A percentile compares a stretch with the other conserved stretches of the same genome.
Conservation (phyloP, 371 early-diverging fungal species). For the Sporodiniella umbellata region DNA sequence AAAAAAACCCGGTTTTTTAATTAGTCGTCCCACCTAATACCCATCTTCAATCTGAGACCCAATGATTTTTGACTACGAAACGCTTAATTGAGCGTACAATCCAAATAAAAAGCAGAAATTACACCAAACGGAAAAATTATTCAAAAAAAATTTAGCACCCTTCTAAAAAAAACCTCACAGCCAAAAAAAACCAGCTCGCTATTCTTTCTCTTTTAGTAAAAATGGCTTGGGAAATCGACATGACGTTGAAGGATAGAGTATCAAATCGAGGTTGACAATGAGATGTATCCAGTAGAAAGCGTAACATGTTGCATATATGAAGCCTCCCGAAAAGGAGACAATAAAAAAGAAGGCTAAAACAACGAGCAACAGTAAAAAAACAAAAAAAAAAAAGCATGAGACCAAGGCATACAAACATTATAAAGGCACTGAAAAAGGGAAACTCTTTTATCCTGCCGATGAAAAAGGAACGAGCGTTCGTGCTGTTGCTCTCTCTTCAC, state of each 20-base stretch:
- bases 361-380: not conserved
- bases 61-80: too few relatives aligned
- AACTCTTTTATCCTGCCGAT: not conserved
- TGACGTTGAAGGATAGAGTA: not conserved
- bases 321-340: not conserved
- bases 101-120: too few relatives aligned
- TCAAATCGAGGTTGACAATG: not conserved
- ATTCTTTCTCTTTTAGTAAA: not conserved
- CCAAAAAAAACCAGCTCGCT: not conserved
- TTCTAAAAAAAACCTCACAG: not conserved
- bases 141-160: too few relatives aligned
- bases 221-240: not conserved
- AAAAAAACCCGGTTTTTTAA: not conserved
- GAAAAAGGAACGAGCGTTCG: constrained; percentile 1
- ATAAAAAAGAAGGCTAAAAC: not conserved
- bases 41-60: too few relatives aligned
- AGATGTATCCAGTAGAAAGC: constrained; percentile 4
- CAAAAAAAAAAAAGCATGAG: not conserved
- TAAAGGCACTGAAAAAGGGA: constrained; percentile 1
- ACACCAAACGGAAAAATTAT: constrained; percentile 3
- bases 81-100: too few relatives aligned
- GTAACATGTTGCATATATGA: constrained; percentile 1
- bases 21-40: too few relatives aligned
- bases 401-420: not conserved
- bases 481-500: not conserved